phyloP scores from a whole-genome alignment of 768 basidiomycete species.

The Suillus bovinus region DNA sequence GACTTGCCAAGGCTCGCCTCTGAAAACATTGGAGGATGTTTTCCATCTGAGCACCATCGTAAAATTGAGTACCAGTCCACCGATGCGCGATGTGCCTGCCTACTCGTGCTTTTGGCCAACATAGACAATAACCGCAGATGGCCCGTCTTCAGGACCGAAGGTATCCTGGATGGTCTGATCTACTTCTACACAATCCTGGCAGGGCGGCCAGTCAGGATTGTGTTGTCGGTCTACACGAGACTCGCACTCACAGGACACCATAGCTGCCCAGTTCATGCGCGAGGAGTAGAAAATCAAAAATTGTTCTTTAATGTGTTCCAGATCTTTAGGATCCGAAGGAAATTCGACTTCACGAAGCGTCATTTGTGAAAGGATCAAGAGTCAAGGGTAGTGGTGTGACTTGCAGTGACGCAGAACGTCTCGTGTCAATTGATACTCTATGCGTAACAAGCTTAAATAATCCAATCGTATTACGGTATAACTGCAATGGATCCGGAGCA shows the following conservation, averaged over 20 bases:
- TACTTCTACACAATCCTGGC: constrained; percentile 66
- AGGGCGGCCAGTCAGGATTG: not conserved
- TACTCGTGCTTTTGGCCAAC: constrained; percentile 68
- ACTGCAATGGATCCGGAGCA: not conserved
- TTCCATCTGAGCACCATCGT: constrained; percentile 59
- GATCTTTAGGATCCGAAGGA: constrained; percentile 35
- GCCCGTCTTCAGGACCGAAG: constrained; percentile 46
- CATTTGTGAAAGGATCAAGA: constrained; percentile 38
- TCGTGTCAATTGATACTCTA: not conserved
- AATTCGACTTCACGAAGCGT: constrained; percentile 45
- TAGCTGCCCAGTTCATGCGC: constrained; percentile 53
- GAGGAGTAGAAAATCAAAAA: constrained; percentile 76
- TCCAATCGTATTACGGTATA: constrained; percentile 6
- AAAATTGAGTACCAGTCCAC: not conserved
- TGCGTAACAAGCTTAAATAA: constrained; percentile 5
- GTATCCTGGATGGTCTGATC: constrained; percentile 53
- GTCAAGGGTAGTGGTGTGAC: not conserved
- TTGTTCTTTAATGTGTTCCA: constrained; percentile 44
- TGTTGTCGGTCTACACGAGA: not conserved
- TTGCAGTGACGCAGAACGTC: not conserved
- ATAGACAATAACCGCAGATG: constrained; percentile 62
- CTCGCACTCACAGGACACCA: constrained; percentile 67
- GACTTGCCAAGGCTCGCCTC: constrained; percentile 63
- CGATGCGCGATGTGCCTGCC: constrained; percentile 26
- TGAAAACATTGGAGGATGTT: constrained; percentile 53